Conservation (phyloP, 371 early-diverging fungal species). For the Mortierella sp. region DNA sequence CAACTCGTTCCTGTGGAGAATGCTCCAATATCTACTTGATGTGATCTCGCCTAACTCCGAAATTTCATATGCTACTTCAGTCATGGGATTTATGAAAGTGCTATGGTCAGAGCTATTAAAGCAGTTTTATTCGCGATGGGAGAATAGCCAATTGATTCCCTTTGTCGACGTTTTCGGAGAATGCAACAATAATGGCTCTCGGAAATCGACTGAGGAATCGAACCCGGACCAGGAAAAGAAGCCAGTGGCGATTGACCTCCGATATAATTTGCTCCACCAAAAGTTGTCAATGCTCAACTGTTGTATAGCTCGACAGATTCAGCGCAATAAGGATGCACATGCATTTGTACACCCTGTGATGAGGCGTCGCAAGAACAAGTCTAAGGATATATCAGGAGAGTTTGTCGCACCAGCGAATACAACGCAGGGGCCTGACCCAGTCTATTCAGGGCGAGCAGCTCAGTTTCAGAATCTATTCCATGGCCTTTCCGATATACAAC, state of each 20-base stretch:
- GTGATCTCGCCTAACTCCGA: conserved; percentile 62
- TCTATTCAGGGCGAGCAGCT: conserved; percentile 21
- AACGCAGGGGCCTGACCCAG: conserved; percentile 11
- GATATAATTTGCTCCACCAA: conserved; percentile 84
- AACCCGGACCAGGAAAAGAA: conserved; percentile 27
- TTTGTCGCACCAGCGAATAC: background rate
- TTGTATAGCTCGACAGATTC: conserved; percentile 74
- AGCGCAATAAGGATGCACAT: conserved; percentile 37
- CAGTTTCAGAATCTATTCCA: conserved; percentile 46
- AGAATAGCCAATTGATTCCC: conserved; percentile 70
- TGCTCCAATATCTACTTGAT: conserved; percentile 68
- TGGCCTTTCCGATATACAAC: conserved; percentile 51
- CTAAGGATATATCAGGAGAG: background rate
- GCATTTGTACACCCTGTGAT: conserved; percentile 18
- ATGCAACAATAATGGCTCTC: conserved; percentile 16
- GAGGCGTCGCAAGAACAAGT: conserved; percentile 18
- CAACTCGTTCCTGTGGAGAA: conserved; percentile 80
- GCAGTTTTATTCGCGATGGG: conserved; percentile 78
- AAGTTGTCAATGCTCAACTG: conserved; percentile 93
- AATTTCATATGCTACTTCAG: conserved; percentile 57
- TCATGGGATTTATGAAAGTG: conserved; percentile 73
- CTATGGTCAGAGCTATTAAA: conserved; percentile 77
- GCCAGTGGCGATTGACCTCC: conserved; percentile 75
- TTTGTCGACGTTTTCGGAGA: conserved; percentile 56
- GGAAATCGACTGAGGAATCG: conserved; percentile 1